phyloP scores from a whole-genome alignment of 495 filamentous ascomycete genomes.

The Friedmanniomyces simplex region DNA sequence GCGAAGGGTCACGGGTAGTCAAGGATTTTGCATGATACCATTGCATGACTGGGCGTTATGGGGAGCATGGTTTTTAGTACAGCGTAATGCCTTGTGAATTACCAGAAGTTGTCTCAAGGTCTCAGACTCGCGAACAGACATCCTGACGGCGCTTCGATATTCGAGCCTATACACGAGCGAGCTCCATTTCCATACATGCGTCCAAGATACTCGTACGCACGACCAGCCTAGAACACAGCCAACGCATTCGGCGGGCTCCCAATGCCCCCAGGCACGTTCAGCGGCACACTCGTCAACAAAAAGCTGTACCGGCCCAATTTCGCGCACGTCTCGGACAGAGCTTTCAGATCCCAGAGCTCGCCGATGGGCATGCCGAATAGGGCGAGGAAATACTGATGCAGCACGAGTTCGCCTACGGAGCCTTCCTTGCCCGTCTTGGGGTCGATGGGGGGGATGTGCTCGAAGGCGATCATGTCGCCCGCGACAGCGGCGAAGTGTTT shows the following conservation, averaged over 20 bases:
- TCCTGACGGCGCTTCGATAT: too few relatives aligned
- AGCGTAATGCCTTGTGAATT: too few relatives aligned
- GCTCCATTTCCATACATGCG: too few relatives aligned
- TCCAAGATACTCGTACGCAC: too few relatives aligned
- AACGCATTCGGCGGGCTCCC: conserved; percentile 29
- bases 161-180: too few relatives aligned
- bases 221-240: conserved; percentile 24
- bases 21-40: neutral
- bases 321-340: conserved; percentile 40
- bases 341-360: conserved; percentile 53
- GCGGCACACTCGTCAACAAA: conserved; percentile 22
- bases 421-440: conserved; percentile 18
- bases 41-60: neutral
- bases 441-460: conserved; percentile 30
- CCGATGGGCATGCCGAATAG: conserved; percentile 45
- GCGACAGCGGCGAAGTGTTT: conserved; percentile 45
- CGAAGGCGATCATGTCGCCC: conserved; percentile 41
- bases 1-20: neutral
- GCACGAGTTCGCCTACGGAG: conserved; percentile 16
- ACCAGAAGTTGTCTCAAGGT: neutral
- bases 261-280: conserved; percentile 25
- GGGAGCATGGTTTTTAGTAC: too few relatives aligned
- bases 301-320: conserved; percentile 27
- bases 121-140: too few relatives aligned
- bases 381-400: conserved; percentile 36